phyloP scores from a whole-genome alignment of 331 rosid species.

The Malus hybrid region DNA sequence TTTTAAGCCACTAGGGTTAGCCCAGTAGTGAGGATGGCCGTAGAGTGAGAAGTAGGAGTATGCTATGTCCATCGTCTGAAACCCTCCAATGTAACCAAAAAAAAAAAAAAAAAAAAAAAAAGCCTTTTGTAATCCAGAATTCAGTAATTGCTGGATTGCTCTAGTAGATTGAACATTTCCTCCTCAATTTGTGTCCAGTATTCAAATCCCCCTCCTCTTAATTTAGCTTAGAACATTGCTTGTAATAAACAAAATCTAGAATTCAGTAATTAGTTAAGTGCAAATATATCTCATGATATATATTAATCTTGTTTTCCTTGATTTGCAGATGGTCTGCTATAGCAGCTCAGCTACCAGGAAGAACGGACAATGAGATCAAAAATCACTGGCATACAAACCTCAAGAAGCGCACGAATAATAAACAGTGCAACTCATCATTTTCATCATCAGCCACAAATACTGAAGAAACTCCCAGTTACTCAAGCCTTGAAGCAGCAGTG shows the following conservation, averaged over 20 bases:
- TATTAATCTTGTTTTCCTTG: neutral
- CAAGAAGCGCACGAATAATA: conserved; percentile 27
- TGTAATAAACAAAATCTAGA: neutral
- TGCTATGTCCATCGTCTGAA: neutral
- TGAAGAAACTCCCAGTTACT: neutral
- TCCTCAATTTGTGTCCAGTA: neutral
- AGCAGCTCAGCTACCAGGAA: conserved; percentile 49
- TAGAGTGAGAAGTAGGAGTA: neutral
- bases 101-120: too few relatives aligned
- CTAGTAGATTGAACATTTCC: neutral
- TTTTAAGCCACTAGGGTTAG: neutral
- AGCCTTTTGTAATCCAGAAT: neutral
- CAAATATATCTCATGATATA: neutral
- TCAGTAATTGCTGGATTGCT: neutral
- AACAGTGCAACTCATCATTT: neutral
- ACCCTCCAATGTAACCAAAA: neutral
- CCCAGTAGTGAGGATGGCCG: neutral
- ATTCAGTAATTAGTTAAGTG: neutral
- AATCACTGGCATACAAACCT: conserved; percentile 69
- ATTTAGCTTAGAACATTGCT: neutral
- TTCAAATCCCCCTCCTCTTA: neutral
- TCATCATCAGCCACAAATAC: neutral
- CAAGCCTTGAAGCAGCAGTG: neutral
- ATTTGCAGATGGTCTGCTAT: conserved; percentile 59
- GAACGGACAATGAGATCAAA: conserved; percentile 67